Evolutionary conservation across 139 green algal species (phyloP).

Genomic region (Astrephomene gubernaculifera): DNA sequence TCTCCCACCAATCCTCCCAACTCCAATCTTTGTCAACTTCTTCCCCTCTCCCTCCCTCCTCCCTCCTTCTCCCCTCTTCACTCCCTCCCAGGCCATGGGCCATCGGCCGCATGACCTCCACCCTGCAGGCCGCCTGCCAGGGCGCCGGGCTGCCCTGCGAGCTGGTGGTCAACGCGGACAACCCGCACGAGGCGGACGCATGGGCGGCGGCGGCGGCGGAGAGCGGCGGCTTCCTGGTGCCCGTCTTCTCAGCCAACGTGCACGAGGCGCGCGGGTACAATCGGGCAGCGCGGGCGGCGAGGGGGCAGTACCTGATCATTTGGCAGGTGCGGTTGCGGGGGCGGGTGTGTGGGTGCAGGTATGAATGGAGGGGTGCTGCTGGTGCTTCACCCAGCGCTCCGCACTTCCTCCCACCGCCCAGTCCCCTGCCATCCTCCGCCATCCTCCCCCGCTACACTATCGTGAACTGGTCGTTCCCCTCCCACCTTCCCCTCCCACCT

Average conservation of each 20-base stretch:
- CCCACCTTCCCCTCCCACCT: not conserved
- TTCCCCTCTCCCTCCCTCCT: not conserved
- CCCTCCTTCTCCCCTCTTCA: not conserved
- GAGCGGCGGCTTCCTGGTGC: slow-evolving; percentile 29
- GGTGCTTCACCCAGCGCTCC: not conserved
- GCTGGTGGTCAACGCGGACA: slow-evolving; percentile 54
- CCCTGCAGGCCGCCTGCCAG: not conserved
- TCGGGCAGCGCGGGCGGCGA: slow-evolving; percentile 17
- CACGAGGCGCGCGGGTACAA: slow-evolving; percentile 53
- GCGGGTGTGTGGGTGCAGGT: too few relatives aligned
- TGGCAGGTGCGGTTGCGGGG: slow-evolving; percentile 26
- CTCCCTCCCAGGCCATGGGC: not conserved
- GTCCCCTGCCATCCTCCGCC: not conserved
- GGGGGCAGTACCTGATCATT: slow-evolving; percentile 21
- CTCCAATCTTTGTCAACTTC: too few relatives aligned
- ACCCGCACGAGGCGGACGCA: slow-evolving; percentile 25
- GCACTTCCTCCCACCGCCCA: not conserved
- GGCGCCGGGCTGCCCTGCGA: not conserved
- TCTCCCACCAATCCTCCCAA: too few relatives aligned
- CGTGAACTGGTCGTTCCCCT: not conserved
- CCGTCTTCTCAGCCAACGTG: slow-evolving; percentile 44
- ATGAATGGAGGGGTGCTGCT: too few relatives aligned
- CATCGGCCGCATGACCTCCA: not conserved
- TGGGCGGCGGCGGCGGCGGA: slow-evolving; percentile 4
- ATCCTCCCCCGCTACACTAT: not conserved